Conservation (phyloP, 2,329 filamentous ascomycete genomes). For the Colletotrichum graminicola region DNA sequence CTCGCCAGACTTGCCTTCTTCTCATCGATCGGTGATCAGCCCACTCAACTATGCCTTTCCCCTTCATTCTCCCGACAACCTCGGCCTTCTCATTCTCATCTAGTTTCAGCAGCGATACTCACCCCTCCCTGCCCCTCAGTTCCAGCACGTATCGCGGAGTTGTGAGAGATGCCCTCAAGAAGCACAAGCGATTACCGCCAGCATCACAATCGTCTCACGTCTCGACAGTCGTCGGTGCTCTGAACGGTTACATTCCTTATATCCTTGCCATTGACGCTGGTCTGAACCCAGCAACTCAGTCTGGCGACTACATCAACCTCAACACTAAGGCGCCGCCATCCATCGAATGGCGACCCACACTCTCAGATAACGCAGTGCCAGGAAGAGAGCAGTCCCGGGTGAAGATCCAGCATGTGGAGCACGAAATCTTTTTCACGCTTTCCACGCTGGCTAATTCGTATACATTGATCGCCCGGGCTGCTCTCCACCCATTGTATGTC, state of each 20-base stretch:
- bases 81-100: slow-evolving; percentile 86
- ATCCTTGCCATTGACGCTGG: slow-evolving; percentile 82
- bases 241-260: slow-evolving; percentile 87
- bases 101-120: slow-evolving; percentile 81
- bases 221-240: slow-evolving; percentile 73
- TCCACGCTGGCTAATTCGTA: slow-evolving; percentile 82
- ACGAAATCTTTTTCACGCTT: slow-evolving; percentile 85
- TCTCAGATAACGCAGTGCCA: slow-evolving; percentile 74
- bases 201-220: slow-evolving; percentile 79
- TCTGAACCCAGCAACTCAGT: slow-evolving; percentile 66
- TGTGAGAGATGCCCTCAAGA: slow-evolving; percentile 85
- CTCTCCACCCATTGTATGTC: slow-evolving; percentile 80
- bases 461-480: slow-evolving; percentile 77
- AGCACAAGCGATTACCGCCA: slow-evolving; percentile 86
- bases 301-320: slow-evolving; percentile 74
- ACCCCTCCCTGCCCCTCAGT: slow-evolving; percentile 87
- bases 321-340: slow-evolving; percentile 71
- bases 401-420: slow-evolving; percentile 79
- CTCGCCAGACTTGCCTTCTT: neutral
- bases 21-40: neutral
- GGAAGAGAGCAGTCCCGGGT: slow-evolving; percentile 75
- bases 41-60: slow-evolving; percentile 80
- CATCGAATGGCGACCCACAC: slow-evolving; percentile 87
- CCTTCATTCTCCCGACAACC: slow-evolving; percentile 89
- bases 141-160: slow-evolving; percentile 88